Conservation (phyloP, 495 filamentous ascomycete genomes). For the Cercophora sp. region DNA sequence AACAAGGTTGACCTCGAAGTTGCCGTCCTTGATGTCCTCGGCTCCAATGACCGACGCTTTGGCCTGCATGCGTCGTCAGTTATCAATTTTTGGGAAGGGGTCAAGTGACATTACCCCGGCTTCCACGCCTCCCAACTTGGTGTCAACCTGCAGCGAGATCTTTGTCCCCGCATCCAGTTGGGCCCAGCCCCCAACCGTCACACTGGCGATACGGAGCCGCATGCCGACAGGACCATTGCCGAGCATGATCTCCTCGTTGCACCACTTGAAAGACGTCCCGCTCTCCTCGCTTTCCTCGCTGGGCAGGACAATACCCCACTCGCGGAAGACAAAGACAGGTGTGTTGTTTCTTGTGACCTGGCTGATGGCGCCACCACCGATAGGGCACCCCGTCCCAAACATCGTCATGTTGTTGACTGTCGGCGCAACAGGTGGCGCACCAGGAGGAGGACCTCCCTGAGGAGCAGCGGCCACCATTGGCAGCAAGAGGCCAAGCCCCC, state of each 20-base stretch:
- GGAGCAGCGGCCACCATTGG: too few relatives aligned
- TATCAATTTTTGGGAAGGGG: neutral
- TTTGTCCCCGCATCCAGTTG: slow-evolving; percentile 14
- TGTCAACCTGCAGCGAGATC: slow-evolving; percentile 15
- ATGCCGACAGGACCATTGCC: slow-evolving; percentile 19
- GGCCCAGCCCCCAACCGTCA: slow-evolving; percentile 20
- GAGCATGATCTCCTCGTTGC: slow-evolving; percentile 21
- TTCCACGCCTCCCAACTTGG: slow-evolving; percentile 11
- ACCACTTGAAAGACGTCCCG: slow-evolving; percentile 13
- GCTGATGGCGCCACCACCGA: slow-evolving; percentile 17
- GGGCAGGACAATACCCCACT: slow-evolving; percentile 19
- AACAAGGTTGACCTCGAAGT: slow-evolving; percentile 15
- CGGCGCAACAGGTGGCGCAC: too few relatives aligned
- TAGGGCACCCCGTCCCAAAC: slow-evolving; percentile 24
- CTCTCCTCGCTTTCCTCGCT: neutral
- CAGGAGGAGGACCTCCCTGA: too few relatives aligned
- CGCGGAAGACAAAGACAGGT: slow-evolving; percentile 21
- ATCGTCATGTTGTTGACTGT: slow-evolving; percentile 21
- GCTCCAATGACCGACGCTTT: slow-evolving; percentile 5
- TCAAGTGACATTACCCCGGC: slow-evolving; percentile 17
- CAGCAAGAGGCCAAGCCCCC: neutral
- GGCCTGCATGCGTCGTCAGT: neutral
- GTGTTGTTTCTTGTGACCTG: slow-evolving; percentile 11
- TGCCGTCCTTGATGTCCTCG: slow-evolving; percentile 8
- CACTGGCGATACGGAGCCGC: slow-evolving; percentile 18